These are phyloP conservation scores for Vitis rupestris DNA, from an alignment of 164 flowering plant species.

Conservation along the genomic window DNA sequence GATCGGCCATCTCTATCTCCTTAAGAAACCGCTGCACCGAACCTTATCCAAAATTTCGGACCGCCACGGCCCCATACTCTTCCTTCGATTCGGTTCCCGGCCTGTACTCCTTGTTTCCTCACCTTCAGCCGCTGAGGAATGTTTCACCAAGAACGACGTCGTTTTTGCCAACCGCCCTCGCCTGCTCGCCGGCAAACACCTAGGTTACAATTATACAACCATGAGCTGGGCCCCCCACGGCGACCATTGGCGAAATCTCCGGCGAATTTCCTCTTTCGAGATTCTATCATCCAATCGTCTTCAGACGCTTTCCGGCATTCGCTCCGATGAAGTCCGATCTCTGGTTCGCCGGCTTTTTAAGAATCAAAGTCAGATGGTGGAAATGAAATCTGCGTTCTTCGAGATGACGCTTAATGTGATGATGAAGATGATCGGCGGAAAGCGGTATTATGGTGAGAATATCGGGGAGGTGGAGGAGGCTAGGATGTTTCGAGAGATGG, in stretches of 20 bases:
- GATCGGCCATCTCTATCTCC: slow-evolving; percentile 27
- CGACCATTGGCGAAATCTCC: slow-evolving; percentile 49
- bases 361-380: slow-evolving; percentile 15
- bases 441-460: slow-evolving; percentile 31
- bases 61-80: slow-evolving; percentile 28
- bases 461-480: slow-evolving; percentile 22
- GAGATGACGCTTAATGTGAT: slow-evolving; percentile 39
- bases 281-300: slow-evolving; percentile 40
- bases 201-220: slow-evolving; percentile 34
- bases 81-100: slow-evolving; percentile 36
- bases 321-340: slow-evolving; percentile 37
- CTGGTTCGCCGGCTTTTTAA: slow-evolving; percentile 18
- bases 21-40: slow-evolving; percentile 37
- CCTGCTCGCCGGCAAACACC: slow-evolving; percentile 28
- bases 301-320: slow-evolving; percentile 21
- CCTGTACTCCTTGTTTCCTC: slow-evolving; percentile 45
- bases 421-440: slow-evolving; percentile 58
- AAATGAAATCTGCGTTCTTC: slow-evolving; percentile 29
- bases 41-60: slow-evolving; percentile 25
- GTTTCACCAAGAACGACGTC: slow-evolving; percentile 50
- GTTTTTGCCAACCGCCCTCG: slow-evolving; percentile 53
- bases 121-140: slow-evolving; percentile 43
- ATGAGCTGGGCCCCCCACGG: slow-evolving; percentile 44
- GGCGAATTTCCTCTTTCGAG: slow-evolving; percentile 39
- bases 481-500: slow-evolving; percentile 9